Conservation (phyloP, 352 stramenopile species). For the Globisporangium paddicum region DNA sequence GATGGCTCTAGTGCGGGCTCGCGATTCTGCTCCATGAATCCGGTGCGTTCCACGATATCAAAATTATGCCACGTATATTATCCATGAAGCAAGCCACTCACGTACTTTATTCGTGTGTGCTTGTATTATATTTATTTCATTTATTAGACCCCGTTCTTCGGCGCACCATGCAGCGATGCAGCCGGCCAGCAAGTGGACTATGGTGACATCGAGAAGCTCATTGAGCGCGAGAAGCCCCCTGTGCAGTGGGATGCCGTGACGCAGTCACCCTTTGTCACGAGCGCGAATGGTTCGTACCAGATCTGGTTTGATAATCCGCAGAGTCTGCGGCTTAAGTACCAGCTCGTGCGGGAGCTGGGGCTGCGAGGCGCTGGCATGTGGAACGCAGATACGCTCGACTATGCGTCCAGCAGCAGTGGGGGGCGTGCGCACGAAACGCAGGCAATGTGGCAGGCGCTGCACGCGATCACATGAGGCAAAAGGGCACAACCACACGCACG, state of each 20-base stretch:
- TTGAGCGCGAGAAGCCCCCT: slow-evolving; percentile 17
- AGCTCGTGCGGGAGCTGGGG: slow-evolving; percentile 35
- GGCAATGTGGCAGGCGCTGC: slow-evolving; percentile 52
- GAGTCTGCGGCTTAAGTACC: slow-evolving; percentile 57
- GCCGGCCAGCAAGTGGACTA: slow-evolving; percentile 62
- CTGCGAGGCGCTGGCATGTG: slow-evolving; percentile 78
- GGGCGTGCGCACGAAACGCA: slow-evolving; percentile 23
- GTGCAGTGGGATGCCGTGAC: slow-evolving; percentile 52
- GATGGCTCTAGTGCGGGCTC: neutral
- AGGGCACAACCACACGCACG: slow-evolving; percentile 6
- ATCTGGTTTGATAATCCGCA: slow-evolving; percentile 73
- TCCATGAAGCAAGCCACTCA: neutral
- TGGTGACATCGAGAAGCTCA: slow-evolving; percentile 36
- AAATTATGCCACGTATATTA: neutral
- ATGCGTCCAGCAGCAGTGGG: slow-evolving; percentile 15
- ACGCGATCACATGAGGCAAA: slow-evolving; percentile 21
- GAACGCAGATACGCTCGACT: slow-evolving; percentile 77
- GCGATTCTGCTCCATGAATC: slow-evolving; percentile 24
- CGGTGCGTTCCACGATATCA: slow-evolving; percentile 9
- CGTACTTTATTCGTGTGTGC: neutral
- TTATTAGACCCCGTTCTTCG: slow-evolving; percentile 51
- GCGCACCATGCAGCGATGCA: slow-evolving; percentile 73
- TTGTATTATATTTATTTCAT: no score
- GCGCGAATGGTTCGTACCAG: slow-evolving; percentile 22
- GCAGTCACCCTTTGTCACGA: slow-evolving; percentile 29